Percentiles rank a stretch among this genome's conserved stretches.
These are phyloP conservation scores for Pinguiococcus pyrenoidosus DNA, from an alignment of 108 stramenopile genomes.

Conservation along the genomic window DNA sequence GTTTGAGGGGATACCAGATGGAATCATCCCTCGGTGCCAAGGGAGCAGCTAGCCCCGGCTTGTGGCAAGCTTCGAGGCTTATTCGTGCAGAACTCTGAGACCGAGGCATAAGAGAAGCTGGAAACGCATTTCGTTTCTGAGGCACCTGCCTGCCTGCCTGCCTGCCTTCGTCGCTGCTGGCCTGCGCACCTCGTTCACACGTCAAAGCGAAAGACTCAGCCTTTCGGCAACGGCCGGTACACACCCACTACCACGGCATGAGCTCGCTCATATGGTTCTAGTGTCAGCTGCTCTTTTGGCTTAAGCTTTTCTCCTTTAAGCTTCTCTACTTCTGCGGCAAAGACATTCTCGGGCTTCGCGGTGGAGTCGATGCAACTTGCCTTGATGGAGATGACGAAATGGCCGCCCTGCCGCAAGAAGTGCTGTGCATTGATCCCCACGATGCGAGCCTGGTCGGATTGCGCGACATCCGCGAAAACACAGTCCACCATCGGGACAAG, in stretches of 20 bases:
- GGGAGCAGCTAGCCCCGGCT: too few species aligned
- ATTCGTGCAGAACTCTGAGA: too few species aligned
- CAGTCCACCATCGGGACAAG: constrained; percentile 93
- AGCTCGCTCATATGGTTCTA: constrained; percentile 99
- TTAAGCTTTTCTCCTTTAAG: constrained; percentile 88
- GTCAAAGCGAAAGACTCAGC: too few species aligned
- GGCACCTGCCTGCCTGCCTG: too few species aligned
- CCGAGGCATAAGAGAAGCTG: too few species aligned
- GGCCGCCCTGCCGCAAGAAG: constrained; percentile 97
- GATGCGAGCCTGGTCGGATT: constrained; percentile 95
- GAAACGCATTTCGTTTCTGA: too few species aligned
- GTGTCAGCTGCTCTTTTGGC: constrained; percentile 95
- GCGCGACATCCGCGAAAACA: constrained; percentile 98
- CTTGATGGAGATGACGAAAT: constrained; percentile 98
- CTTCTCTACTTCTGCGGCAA: constrained; percentile 81
- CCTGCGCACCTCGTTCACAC: too few species aligned
- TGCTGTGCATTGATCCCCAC: constrained; percentile 97
- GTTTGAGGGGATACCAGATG: too few species aligned
- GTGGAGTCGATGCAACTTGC: constrained; percentile 98
- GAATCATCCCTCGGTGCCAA: too few species aligned
- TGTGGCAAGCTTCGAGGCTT: too few species aligned
- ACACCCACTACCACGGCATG: constrained; percentile 93
- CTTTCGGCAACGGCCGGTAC: constrained; percentile 91
- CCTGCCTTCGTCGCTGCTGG: too few species aligned
- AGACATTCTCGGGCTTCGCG: constrained; percentile 96